Conservation (phyloP, 208 protist genomes). For the Leishmania aethiopica region DNA sequence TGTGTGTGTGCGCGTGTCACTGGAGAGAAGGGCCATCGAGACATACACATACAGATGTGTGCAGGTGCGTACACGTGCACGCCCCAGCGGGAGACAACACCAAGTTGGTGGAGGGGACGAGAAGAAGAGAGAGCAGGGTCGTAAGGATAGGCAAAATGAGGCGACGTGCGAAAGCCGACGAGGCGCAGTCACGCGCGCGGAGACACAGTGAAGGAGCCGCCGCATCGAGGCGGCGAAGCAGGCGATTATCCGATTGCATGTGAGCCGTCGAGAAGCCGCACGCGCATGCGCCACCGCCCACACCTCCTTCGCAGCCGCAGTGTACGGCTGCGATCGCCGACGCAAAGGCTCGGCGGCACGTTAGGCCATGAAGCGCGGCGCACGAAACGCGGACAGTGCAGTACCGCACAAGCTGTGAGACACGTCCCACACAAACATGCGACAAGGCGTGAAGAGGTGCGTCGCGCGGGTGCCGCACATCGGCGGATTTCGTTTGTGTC, state of each 20-base stretch:
- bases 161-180: neutral
- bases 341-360: neutral
- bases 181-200: neutral
- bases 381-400: neutral
- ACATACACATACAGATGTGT: neutral
- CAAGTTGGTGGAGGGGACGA: too few species aligned
- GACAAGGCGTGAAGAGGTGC: neutral
- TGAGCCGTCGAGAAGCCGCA: neutral
- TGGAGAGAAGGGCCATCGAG: neutral
- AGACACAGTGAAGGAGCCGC: neutral
- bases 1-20: constrained; percentile 1
- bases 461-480: neutral
- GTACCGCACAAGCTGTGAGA: neutral
- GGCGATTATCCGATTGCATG: neutral
- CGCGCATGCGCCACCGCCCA: neutral
- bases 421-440: neutral
- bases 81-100: neutral
- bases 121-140: neutral
- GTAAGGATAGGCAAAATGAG: neutral
- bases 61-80: neutral
- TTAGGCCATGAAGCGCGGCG: neutral
- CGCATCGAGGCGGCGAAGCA: neutral
- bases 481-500: neutral
- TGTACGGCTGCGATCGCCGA: neutral
- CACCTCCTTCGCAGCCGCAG: neutral